Base-by-base conservation (phyloP, 148 eudicot genomes). In the Vaccinium macrocarpon region DNA sequence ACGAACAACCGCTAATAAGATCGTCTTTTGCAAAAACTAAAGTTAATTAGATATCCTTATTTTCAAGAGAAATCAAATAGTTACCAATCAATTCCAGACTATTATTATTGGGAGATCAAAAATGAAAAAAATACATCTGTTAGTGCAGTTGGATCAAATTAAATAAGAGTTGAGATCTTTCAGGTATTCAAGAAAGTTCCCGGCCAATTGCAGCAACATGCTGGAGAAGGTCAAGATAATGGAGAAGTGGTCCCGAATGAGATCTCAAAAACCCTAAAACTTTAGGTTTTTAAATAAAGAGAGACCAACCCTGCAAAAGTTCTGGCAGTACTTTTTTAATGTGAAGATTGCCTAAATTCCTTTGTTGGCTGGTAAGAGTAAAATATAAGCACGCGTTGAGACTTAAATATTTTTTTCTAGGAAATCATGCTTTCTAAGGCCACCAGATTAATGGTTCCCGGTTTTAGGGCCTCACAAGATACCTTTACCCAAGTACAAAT, bases 401-500 rank as follows among this genome's bases (percentile, higher is more conserved):
- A n/a, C 70, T 64, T 61, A 61, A 61, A 61, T 61, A 61, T 21
- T 56, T 18, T 16, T 0, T 4, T n/a, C 11, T 64, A 4, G 8
- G 23, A 62, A 64, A 23, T 61, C 68, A 61, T 61, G 68, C 6
- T 61, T 8, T 61, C 5, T 56, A 56, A 61, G n/a, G 23, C 32
- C 29, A 64, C 29, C 70, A 7, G 70, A 23, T 62, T 9, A 62
- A n/a, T 62, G 70, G 70, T 62, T 29, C 70, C 70, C 29, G 70
- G 29, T 64, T 64, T 64, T 64, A 64, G 70, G 70, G 70, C 10
- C 23, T 64, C 29, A 64, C 70, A 64, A 64, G 70, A 64, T 64
- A 64, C 70, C 29, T 64, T 64, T 23, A 10, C 70, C 70, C 23
- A 64, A 64, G 32, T 64, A 64, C 70, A 64, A 23, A 64, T 23